Percentiles rank a stretch among this genome's conserved stretches.
phyloP scores from a whole-genome alignment of 495 filamentous ascomycete genomes.

The Hypomontagnella monticulosa region DNA sequence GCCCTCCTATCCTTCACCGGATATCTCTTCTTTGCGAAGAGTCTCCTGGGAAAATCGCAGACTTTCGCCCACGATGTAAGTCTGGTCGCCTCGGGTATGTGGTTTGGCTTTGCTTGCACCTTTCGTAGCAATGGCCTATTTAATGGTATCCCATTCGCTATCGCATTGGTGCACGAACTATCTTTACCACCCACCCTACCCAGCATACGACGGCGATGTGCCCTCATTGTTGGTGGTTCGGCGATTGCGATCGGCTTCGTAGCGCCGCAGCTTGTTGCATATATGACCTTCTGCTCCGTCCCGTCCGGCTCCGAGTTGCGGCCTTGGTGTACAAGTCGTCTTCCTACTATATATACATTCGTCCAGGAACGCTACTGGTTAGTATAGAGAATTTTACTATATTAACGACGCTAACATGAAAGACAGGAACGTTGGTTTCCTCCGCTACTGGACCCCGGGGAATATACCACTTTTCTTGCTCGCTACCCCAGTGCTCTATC shows the following conservation, averaged over 20 bases:
- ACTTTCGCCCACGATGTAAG: constrained; percentile 51
- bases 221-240: constrained; percentile 71
- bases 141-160: constrained; percentile 71
- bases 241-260: constrained; percentile 71
- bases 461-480: constrained; percentile 91
- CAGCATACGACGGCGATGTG: constrained; percentile 59
- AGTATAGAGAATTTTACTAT: constrained; percentile 9
- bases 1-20: constrained; percentile 81
- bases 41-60: constrained; percentile 48
- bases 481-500: constrained; percentile 77
- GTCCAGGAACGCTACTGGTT: constrained; percentile 93
- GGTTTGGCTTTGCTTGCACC: constrained; percentile 78
- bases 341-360: constrained; percentile 91
- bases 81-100: constrained; percentile 64
- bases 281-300: constrained; percentile 70
- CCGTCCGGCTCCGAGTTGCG: constrained; percentile 48
- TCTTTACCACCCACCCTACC: constrained; percentile 48
- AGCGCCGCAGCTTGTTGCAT: constrained; percentile 80
- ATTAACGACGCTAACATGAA: constrained; percentile 15
- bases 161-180: constrained; percentile 60
- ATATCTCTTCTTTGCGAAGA: constrained; percentile 72
- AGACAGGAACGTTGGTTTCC: constrained; percentile 81
- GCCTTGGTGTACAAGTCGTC: constrained; percentile 75
- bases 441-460: constrained; percentile 88
- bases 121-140: constrained; percentile 90